A percentile compares a stretch with the other conserved stretches of the same genome.
Conservation (phyloP, 1,284 basidiomycete genomes). For the Ganoderma sinense region DNA sequence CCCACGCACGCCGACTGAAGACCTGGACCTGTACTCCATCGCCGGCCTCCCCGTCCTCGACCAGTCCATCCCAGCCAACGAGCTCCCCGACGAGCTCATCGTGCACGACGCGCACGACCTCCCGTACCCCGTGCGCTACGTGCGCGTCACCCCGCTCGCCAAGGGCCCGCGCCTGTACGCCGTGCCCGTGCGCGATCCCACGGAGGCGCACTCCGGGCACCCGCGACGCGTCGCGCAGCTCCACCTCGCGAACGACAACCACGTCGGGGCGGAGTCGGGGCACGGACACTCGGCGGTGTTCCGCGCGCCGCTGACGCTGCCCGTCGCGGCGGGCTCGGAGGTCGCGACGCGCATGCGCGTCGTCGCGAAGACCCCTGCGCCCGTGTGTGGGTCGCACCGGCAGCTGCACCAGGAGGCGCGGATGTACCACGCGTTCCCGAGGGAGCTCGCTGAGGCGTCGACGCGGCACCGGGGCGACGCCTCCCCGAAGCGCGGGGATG, state of each 20-base stretch:
- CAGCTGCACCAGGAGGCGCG: slow-evolving; percentile 46
- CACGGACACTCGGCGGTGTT: slow-evolving; percentile 41
- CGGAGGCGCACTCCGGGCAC: neutral
- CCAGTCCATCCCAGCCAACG: slow-evolving; percentile 13
- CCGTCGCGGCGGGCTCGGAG: slow-evolving; percentile 32
- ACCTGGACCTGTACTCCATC: slow-evolving; percentile 16
- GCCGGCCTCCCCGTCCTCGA: slow-evolving; percentile 34
- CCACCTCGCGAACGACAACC: slow-evolving; percentile 38
- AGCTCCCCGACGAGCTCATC: slow-evolving; percentile 12
- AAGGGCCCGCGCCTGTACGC: neutral
- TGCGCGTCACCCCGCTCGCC: slow-evolving; percentile 30
- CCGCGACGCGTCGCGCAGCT: slow-evolving; percentile 28
- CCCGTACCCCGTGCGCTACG: slow-evolving; percentile 29
- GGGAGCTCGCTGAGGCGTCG: slow-evolving; percentile 51
- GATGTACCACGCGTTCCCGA: slow-evolving; percentile 52
- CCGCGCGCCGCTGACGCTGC: slow-evolving; percentile 40
- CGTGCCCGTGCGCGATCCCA: slow-evolving; percentile 8
- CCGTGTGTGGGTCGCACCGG: slow-evolving; percentile 25
- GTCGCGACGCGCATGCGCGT: slow-evolving; percentile 37
- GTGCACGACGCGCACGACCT: slow-evolving; percentile 27
- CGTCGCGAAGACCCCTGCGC: slow-evolving; percentile 41
- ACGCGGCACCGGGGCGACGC: slow-evolving; percentile 16
- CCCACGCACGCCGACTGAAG: neutral
- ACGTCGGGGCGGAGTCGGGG: slow-evolving; percentile 38
- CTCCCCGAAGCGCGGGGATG: neutral